Conservation (phyloP, 352 stramenopile genomes). For the Globisporangium orthogonon region DNA sequence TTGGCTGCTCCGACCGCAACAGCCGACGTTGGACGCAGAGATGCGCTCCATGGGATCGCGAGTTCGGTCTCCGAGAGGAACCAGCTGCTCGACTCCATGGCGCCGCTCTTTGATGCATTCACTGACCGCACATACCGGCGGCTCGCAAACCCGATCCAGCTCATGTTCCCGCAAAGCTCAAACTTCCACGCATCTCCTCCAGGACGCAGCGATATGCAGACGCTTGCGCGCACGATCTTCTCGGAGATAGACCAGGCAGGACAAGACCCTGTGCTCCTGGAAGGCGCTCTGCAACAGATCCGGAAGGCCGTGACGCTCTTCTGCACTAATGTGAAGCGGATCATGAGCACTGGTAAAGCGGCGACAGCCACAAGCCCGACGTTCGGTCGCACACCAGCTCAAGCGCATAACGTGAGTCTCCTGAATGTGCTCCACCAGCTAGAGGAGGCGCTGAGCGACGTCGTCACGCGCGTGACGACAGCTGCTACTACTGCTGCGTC, state of each 20-base stretch:
- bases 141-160: slow-evolving; percentile 70
- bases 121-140: slow-evolving; percentile 53
- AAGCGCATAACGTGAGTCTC: slow-evolving; percentile 77
- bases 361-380: slow-evolving; percentile 39
- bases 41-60: slow-evolving; percentile 32
- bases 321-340: slow-evolving; percentile 59
- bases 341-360: slow-evolving; percentile 60
- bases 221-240: slow-evolving; percentile 65
- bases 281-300: slow-evolving; percentile 55
- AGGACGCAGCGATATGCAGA: slow-evolving; percentile 79
- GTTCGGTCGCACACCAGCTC: slow-evolving; percentile 47
- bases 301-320: slow-evolving; percentile 61
- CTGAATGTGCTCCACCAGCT: slow-evolving; percentile 64
- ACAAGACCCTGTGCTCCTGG: slow-evolving; percentile 46
- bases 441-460: slow-evolving; percentile 51
- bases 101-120: slow-evolving; percentile 60
- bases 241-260: slow-evolving; percentile 62
- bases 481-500: not conserved
- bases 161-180: slow-evolving; percentile 84
- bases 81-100: slow-evolving; percentile 73
- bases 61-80: slow-evolving; percentile 30
- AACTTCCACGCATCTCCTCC: slow-evolving; percentile 81
- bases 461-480: slow-evolving; percentile 33
- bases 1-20: slow-evolving; percentile 1
- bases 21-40: not conserved